Evolutionary conservation across 139 green algal species (phyloP), one percentile per base, ranked within the genome.

Genomic region (Chlamydomonas incerta): DNA sequence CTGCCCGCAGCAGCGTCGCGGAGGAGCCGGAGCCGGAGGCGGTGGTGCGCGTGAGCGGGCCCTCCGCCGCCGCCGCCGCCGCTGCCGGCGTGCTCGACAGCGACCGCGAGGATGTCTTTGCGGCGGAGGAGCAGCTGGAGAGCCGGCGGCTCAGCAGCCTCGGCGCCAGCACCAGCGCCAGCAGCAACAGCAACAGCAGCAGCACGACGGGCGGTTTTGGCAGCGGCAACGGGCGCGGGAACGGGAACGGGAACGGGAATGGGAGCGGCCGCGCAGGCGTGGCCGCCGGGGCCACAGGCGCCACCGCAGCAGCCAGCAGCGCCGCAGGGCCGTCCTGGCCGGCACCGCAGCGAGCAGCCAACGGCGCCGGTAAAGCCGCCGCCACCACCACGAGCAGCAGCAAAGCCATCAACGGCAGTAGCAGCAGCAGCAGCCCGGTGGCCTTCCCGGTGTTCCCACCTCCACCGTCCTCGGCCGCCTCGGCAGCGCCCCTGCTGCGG

Each of bases 131-230:
- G n/a, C 77, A 72, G 46, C 60, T 83, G 9, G 63, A 74, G 29
- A 65, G 77, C 63, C 77, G 77, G 3, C 77, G 77, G 3, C 14
- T 34, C 2, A 83, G 77, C 63, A 66, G 24, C 31, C 41, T 26
- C 3, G 34, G 34, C 3, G 77, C 77, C 15, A 82, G 75, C 60
- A 82, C 75, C 41, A 83, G 77, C 63, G n/a, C n/a, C 62, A 23
- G 14, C 63, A 13, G n/a, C 11, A 50, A 34, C 34, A 72, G 11
- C 18, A 17, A 15, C 26, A 33, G 28, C 66, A 31, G 21, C 31
- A 6, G n/a, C n/a, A n/a, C n/a, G n/a, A n/a, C n/a, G n/a, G n/a
- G n/a, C n/a, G n/a, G n/a, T n/a, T n/a, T n/a, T n/a, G n/a, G n/a
- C n/a, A n/a, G n/a, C n/a, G n/a, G 41, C 41, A 5, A 50, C 8